A percentile compares a stretch with the other conserved stretches of the same genome.
These are phyloP conservation scores for Irpex lacteus DNA, from an alignment of 1,284 basidiomycete species.

Conservation along the genomic window DNA sequence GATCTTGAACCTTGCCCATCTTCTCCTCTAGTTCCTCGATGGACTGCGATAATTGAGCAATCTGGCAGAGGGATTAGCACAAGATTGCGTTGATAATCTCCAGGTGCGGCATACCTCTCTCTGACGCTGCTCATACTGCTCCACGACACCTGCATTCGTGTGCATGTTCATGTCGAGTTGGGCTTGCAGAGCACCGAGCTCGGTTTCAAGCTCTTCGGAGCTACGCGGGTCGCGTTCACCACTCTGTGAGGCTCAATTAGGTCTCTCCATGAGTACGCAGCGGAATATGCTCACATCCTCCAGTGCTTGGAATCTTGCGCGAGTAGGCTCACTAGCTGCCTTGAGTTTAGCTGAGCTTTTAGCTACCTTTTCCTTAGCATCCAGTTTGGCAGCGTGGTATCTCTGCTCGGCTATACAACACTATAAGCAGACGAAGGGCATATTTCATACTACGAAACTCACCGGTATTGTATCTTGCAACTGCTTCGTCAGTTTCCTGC, in stretches of 20 bases:
- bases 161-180: slow-evolving; percentile 71
- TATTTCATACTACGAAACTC: slow-evolving; percentile 17
- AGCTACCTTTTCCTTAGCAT: slow-evolving; percentile 47
- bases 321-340: slow-evolving; percentile 45
- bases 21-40: slow-evolving; percentile 54
- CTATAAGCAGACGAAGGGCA: not conserved
- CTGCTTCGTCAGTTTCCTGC: slow-evolving; percentile 50
- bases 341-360: slow-evolving; percentile 44
- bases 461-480: slow-evolving; percentile 54
- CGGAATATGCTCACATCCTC: slow-evolving; percentile 33
- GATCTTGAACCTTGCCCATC: slow-evolving; percentile 48
- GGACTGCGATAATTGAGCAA: slow-evolving; percentile 52
- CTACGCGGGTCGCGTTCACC: slow-evolving; percentile 39
- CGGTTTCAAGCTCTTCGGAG: slow-evolving; percentile 52
- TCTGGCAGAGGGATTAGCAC: slow-evolving; percentile 39
- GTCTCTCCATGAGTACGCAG: not conserved
- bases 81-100: not conserved
- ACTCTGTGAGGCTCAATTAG: slow-evolving; percentile 24
- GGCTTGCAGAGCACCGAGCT: slow-evolving; percentile 61
- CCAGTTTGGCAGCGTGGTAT: slow-evolving; percentile 48
- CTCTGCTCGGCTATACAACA: slow-evolving; percentile 41
- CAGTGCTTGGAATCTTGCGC: slow-evolving; percentile 47
- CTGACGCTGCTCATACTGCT: slow-evolving; percentile 75
- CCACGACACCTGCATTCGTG: slow-evolving; percentile 76
- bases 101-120: slow-evolving; percentile 45